A percentile compares a stretch with the other conserved stretches of the same genome.
These are phyloP conservation scores for Tylopilus sp. DNA, from an alignment of 1,284 basidiomycete genomes.

Conservation along the genomic window DNA sequence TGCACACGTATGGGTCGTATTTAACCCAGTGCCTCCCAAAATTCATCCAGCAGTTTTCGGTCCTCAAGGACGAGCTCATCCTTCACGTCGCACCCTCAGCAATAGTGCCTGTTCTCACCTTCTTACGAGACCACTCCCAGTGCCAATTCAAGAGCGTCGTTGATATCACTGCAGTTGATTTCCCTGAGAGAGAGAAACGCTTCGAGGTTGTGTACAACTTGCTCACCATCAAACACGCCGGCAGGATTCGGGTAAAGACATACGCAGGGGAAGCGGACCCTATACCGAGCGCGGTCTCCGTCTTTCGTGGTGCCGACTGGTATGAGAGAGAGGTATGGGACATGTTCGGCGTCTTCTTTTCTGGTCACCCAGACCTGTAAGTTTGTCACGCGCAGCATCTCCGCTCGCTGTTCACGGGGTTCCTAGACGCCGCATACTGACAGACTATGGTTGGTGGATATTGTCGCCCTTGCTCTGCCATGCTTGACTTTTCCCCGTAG, in stretches of 20 bases:
- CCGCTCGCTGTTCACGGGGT: constrained; percentile 10
- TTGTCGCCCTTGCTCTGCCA: not conserved
- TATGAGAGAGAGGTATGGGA: constrained; percentile 99
- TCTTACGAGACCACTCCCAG: constrained; percentile 95
- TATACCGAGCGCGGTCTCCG: constrained; percentile 77
- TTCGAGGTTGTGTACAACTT: constrained; percentile 99
- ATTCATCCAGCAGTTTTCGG: constrained; percentile 96
- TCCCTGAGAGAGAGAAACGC: constrained; percentile 87
- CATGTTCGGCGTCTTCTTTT: constrained; percentile 96
- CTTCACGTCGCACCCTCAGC: constrained; percentile 84
- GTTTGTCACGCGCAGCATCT: constrained; percentile 29
- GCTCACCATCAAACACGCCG: constrained; percentile 71
- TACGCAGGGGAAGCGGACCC: constrained; percentile 96
- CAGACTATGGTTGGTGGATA: constrained; percentile 80
- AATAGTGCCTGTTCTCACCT: constrained; percentile 84
- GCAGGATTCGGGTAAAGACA: constrained; percentile 95
- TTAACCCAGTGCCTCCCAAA: constrained; percentile 88
- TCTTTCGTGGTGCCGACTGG: constrained; percentile 97
- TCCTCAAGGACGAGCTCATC: constrained; percentile 95
- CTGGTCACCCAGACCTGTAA: constrained; percentile 92
- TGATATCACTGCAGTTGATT: constrained; percentile 96
- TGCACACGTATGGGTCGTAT: constrained; percentile 91
- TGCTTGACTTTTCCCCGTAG: constrained; percentile 38
- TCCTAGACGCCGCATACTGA: constrained; percentile 87
- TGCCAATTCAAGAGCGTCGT: constrained; percentile 92